Evolutionary conservation across 2,329 filamentous ascomycete species (phyloP), one percentile per base, ranked within the genome.

Genomic region (Aspergillus amoenus): DNA sequence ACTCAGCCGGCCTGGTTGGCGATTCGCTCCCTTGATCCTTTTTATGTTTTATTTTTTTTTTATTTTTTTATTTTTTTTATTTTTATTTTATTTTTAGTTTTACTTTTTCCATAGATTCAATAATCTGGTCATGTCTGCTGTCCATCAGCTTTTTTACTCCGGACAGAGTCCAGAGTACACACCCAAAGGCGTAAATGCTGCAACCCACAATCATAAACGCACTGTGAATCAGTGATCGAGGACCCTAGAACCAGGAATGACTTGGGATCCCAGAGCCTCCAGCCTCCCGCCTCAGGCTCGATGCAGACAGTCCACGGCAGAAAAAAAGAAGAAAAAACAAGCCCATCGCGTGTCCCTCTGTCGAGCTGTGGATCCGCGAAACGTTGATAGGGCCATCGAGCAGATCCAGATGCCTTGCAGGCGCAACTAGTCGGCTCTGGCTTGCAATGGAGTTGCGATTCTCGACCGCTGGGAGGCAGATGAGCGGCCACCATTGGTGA

Each of bases 321-420:
- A 59, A 61, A 54, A 53, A 50, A 42, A 45, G 4, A 1, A 18
- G n/a, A 18, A 51, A 39, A 56, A 49, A 45, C 43, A 55, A 52
- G 61, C 44, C 46, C 61, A 61, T 64, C 62, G 59, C 61, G 61
- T 61, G 61, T 61, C 55, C 59, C 42, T 49, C 57, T 57, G 40
- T 46, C 52, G 34, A 58, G 18, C 41, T 32, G 61, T 64, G 60
- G 61, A 64, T 55, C 60, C 60, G 50, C 49, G 55, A 60, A 61
- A 58, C 45, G 50, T 34, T 37, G 54, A 56, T 57, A 57, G 54
- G 54, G 22, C 52, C 51, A 53, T 57, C 43, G 40, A 39, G 48
- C 53, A 61, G 52, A 63, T 59, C 49, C 39, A 61, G 56, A 58
- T 61, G 57, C 58, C n/a, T 42, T 42, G 40, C 17, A 42, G 40